These are phyloP conservation scores for Hyphopichia wangnamkhiaoensis DNA, from an alignment of 1,139 yeast genomes.

Conservation along the genomic window DNA sequence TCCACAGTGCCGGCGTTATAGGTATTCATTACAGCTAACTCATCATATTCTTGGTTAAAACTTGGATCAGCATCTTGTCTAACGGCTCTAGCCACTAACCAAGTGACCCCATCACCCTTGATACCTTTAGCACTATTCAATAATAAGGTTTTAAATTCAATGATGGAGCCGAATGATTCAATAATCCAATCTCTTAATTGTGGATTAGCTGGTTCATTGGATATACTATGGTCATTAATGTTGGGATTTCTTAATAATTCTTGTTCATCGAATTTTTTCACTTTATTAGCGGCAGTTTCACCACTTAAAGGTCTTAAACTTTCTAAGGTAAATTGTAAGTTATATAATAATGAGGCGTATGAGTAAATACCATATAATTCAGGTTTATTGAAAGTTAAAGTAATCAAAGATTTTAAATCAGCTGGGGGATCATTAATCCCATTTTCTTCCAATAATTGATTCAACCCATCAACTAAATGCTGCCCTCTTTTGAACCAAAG, in stretches of 20 bases:
- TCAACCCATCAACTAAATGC: conserved; percentile 48
- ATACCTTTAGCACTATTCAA: conserved; percentile 62
- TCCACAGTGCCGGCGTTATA: conserved; percentile 72
- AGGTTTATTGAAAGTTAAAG: conserved; percentile 48
- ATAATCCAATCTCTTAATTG: conserved; percentile 46
- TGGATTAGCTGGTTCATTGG: conserved; percentile 42
- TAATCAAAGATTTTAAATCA: conserved; percentile 38
- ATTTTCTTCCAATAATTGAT: conserved; percentile 34
- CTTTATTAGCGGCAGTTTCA: conserved; percentile 14
- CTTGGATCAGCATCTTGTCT: conserved; percentile 27
- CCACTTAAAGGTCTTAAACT: conserved; percentile 39
- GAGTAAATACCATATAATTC: conserved; percentile 50
- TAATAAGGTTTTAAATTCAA: conserved; percentile 64
- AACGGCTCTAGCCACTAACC: conserved; percentile 66
- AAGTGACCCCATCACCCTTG: conserved; percentile 74
- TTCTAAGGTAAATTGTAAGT: conserved; percentile 60
- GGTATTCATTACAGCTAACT: conserved; percentile 69
- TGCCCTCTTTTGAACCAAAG: conserved; percentile 63
- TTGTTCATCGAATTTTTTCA: conserved; percentile 21
- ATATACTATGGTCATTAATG: conserved; percentile 17
- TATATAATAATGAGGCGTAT: conserved; percentile 60
- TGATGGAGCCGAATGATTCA: conserved; percentile 65
- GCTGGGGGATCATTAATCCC: conserved; percentile 20
- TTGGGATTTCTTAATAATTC: conserved; percentile 49
- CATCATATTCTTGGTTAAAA: conserved; percentile 28